phyloP scores from a whole-genome alignment of 176 grass and related monocot species.

The Typha latifolia region DNA sequence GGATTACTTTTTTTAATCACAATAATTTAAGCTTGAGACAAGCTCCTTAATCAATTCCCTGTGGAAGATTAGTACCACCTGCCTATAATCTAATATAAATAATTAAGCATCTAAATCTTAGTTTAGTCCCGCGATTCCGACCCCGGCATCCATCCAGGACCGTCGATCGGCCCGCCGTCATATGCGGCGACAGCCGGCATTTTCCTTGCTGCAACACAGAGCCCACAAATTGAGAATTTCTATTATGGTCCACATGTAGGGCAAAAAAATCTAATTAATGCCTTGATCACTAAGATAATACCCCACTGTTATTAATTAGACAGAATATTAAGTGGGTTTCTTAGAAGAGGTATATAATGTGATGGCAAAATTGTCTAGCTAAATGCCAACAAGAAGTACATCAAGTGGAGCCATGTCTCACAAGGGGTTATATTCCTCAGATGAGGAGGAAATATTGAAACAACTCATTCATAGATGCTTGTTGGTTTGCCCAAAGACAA shows the following conservation, averaged over 20 bases:
- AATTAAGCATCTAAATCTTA: no score
- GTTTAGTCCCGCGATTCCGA: no score
- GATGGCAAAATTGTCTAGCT: slow-evolving; percentile 34
- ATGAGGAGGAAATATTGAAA: slow-evolving; percentile 15
- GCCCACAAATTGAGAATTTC: background rate
- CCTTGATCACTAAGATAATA: background rate
- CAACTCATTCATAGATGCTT: no score
- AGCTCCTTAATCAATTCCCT: no score
- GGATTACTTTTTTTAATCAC: no score
- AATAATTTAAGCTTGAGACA: no score
- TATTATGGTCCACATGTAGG: background rate
- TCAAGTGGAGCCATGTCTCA: slow-evolving; percentile 22
- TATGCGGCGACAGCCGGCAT: slow-evolving; percentile 5
- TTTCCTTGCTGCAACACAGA: background rate
- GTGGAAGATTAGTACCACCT: no score
- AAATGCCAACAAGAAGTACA: slow-evolving; percentile 40
- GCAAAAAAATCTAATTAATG: background rate
- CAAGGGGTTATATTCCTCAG: slow-evolving; percentile 21
- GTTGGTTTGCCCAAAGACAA: no score
- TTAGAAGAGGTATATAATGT: slow-evolving; percentile 26
- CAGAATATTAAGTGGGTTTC: slow-evolving; percentile 5
- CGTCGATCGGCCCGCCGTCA: background rate
- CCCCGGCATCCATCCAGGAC: background rate
- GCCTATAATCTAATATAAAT: no score
- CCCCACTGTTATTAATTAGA: background rate